Base-by-base conservation (phyloP, 1,139 yeast species). In the Candida sp. region DNA sequence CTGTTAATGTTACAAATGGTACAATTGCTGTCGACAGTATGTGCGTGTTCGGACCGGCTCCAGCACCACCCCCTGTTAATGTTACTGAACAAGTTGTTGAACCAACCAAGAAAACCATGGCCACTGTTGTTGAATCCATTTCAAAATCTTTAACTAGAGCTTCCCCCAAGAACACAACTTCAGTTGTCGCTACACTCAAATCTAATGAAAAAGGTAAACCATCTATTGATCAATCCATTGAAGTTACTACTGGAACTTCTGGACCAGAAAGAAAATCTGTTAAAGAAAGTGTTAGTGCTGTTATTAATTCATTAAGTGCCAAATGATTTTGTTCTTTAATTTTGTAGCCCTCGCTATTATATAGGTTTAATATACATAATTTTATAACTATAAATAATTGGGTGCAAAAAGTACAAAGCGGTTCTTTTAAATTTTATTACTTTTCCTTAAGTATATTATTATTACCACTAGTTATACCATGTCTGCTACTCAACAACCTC, bases 41-140 rank as follows among this genome's bases (percentile, higher is more conserved):
- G n/a, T n/a, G n/a, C n/a, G n/a, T n/a, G n/a, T n/a, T n/a, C n/a
- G n/a, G n/a, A n/a, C n/a, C n/a, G n/a, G n/a, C n/a, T n/a, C n/a
- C n/a, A n/a, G n/a, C n/a, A n/a, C n/a, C n/a, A n/a, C n/a, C n/a
- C n/a, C n/a, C n/a, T n/a, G n/a, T n/a, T n/a, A n/a, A n/a, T n/a
- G n/a, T n/a, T n/a, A n/a, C n/a, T 22, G 45, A 52, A 36, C 45
- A 45, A 21, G 47, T 77, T 11, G 58, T 74, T 39, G 66, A 66
- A 33, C 87, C 88, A 29, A 58, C 77, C 3, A 70, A 70, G 46
- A 60, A 60, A 38, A 56, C 63, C 25, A 60, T 73, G 12, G 57
- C 60, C 41, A 73, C 68, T 35, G 59, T 71, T 40, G 72, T 81
- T 51, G 64, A 63, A 33, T 63, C 61, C 36, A 69, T 76, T 39